phyloP scores from a whole-genome alignment of 140 eudicot genomes.

The Senecio squalidus region DNA sequence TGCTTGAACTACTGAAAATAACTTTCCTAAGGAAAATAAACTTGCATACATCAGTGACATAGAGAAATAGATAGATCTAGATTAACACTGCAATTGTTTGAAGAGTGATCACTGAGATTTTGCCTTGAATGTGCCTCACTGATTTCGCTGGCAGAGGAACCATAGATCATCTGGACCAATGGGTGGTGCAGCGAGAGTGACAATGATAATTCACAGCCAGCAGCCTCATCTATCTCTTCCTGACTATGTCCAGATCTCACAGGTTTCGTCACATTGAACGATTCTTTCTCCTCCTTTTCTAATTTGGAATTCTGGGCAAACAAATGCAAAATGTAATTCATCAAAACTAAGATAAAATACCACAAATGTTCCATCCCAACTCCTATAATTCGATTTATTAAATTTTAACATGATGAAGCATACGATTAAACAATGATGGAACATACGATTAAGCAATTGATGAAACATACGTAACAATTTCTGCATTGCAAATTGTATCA shows the following conservation, averaged over 20 bases:
- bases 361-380: neutral
- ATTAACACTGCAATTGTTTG: constrained; percentile 33
- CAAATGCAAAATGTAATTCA: neutral
- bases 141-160: constrained; percentile 41
- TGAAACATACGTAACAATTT: no score
- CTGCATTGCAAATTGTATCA: no score
- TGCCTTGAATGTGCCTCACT: constrained; percentile 38
- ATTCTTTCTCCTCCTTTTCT: constrained; percentile 20
- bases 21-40: neutral
- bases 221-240: constrained; percentile 12
- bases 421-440: neutral
- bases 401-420: no score
- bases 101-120: constrained; percentile 15
- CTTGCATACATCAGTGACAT: constrained; percentile 25
- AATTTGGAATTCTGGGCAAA: constrained; percentile 19
- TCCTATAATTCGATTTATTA: no score
- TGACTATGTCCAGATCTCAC: constrained; percentile 13
- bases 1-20: constrained; percentile 4
- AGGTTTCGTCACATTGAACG: constrained; percentile 5
- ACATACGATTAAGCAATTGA: no score
- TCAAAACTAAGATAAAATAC: neutral
- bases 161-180: constrained; percentile 28
- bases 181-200: constrained; percentile 53
- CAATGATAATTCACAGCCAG: constrained; percentile 41
- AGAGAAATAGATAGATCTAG: constrained; percentile 61